Evolutionary conservation across 192 early-diverging fungal genomes (phyloP).

Genomic region (Coemansia sp.): DNA sequence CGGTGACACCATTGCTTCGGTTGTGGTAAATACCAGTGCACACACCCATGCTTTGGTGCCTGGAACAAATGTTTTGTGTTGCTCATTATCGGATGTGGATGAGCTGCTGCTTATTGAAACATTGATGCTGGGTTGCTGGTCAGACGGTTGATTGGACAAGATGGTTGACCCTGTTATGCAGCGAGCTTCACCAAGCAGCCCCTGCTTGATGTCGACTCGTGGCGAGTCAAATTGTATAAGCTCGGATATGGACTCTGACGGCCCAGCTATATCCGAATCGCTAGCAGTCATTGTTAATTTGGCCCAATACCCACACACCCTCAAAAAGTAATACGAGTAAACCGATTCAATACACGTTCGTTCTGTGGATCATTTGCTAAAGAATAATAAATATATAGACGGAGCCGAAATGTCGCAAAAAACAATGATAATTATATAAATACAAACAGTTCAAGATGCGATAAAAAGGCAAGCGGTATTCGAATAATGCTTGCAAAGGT

Average conservation of each 20-base stretch:
- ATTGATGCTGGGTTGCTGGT: neutral
- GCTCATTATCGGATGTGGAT: neutral
- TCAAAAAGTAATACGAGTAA: neutral
- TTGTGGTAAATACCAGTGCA: conserved; percentile 31
- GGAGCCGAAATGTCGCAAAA: neutral
- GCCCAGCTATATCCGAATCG: neutral
- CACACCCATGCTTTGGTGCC: conserved; percentile 34
- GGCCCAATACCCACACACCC: neutral
- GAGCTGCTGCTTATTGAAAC: neutral
- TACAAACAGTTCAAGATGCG: neutral
- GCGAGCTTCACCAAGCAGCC: neutral
- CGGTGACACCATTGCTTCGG: conserved; percentile 32
- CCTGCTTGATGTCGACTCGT: conserved; percentile 2
- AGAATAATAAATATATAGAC: neutral
- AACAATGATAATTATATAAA: neutral
- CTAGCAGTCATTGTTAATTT: conserved; percentile 2
- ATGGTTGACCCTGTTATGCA: neutral
- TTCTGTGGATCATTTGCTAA: neutral
- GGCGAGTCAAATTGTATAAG: conserved; percentile 1
- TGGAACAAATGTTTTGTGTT: conserved; percentile 7
- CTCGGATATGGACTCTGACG: neutral
- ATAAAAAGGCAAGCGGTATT: neutral
- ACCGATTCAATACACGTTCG: neutral
- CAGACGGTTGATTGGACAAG: neutral
- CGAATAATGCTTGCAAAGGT: neutral